phyloP scores from a whole-genome alignment of 2,329 filamentous ascomycete genomes.

The Monilinia fructigena region DNA sequence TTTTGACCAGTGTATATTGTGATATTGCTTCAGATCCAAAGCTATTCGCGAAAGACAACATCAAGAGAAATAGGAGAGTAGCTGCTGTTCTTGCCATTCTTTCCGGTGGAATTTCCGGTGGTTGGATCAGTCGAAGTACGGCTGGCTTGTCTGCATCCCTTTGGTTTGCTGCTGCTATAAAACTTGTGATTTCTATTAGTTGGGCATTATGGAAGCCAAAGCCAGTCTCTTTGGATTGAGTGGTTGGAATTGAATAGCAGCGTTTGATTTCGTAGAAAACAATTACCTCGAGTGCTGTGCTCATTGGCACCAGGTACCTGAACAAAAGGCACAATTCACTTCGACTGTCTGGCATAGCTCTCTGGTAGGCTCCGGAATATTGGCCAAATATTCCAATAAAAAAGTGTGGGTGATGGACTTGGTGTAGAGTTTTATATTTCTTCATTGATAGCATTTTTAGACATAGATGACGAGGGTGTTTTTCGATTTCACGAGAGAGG shows the following conservation, averaged over 20 bases:
- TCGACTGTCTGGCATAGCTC: background rate
- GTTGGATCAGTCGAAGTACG: constrained; percentile 52
- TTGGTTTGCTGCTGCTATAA: constrained; percentile 49
- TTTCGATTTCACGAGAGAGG: background rate
- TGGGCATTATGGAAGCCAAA: constrained; percentile 60
- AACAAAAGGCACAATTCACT: background rate
- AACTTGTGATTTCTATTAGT: constrained; percentile 53
- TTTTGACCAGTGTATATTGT: constrained; percentile 79
- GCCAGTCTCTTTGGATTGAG: constrained; percentile 12
- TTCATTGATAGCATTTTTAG: background rate
- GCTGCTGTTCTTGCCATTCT: constrained; percentile 53
- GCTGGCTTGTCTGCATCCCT: constrained; percentile 52
- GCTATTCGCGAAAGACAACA: constrained; percentile 48
- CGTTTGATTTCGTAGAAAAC: background rate
- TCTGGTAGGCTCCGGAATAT: background rate
- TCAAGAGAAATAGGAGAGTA: constrained; percentile 53
- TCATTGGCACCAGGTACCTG: background rate
- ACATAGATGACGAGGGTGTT: background rate
- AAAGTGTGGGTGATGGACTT: background rate
- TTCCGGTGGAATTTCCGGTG: constrained; percentile 54
- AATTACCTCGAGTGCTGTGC: background rate
- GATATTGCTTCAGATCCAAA: constrained; percentile 70
- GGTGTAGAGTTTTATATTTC: background rate
- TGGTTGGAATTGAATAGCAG: background rate
- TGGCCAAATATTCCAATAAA: background rate